phyloP scores from a whole-genome alignment of 1,284 basidiomycete genomes.

The Boletus smithii region DNA sequence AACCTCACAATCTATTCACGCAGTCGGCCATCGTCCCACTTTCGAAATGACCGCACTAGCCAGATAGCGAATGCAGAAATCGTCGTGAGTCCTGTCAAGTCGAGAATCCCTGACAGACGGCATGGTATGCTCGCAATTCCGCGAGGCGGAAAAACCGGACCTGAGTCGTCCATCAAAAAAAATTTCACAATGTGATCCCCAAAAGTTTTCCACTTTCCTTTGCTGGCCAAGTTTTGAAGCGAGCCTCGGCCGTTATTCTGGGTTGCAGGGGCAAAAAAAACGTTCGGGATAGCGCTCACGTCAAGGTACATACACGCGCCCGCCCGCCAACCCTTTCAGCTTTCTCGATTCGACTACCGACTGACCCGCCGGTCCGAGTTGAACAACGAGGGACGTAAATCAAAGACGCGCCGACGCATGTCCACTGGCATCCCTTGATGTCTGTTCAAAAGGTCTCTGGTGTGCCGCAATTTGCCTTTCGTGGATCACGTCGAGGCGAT shows the following conservation, averaged over 20 bases:
- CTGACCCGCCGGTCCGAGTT: background rate
- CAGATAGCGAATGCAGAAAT: constrained; percentile 2
- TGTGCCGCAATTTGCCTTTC: background rate
- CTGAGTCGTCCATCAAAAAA: background rate
- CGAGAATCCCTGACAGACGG: no score
- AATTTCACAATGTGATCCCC: background rate
- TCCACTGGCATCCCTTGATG: background rate
- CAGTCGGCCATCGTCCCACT: constrained; percentile 1
- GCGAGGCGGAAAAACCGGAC: background rate
- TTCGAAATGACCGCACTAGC: background rate
- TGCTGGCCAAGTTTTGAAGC: constrained; percentile 2
- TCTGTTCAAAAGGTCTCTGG: no score
- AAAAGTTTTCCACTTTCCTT: constrained; percentile 17
- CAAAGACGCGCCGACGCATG: constrained; percentile 26
- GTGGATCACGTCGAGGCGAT: no score
- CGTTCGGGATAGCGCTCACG: constrained; percentile 7
- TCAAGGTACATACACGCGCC: background rate
- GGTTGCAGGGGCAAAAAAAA: background rate
- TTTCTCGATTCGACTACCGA: constrained; percentile 20
- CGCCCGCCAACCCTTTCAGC: constrained; percentile 10
- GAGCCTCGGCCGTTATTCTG: background rate
- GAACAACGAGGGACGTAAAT: constrained; percentile 20
- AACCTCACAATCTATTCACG: no score
- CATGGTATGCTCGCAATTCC: background rate
- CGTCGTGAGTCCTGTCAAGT: background rate